These are phyloP conservation scores for Wallemia ichthyophaga DNA, from an alignment of 1,284 basidiomycete genomes.

Conservation along the genomic window DNA sequence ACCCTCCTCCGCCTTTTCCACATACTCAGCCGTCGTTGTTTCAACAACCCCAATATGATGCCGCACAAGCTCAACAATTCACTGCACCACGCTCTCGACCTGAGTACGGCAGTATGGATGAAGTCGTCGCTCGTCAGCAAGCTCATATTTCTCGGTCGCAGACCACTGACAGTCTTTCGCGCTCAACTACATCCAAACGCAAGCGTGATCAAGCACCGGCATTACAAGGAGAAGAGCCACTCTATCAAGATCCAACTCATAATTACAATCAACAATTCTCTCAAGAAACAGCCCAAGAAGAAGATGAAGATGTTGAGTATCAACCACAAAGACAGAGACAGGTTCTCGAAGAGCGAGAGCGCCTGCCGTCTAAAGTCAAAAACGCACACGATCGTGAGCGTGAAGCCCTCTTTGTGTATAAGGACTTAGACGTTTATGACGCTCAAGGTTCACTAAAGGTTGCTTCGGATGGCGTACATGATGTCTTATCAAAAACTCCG, in stretches of 20 bases:
- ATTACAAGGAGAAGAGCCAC: background rate
- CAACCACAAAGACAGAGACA: background rate
- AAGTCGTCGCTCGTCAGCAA: background rate
- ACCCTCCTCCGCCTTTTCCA: background rate
- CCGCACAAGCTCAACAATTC: background rate
- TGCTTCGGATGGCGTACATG: background rate
- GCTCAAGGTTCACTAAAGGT: background rate
- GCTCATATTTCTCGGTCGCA: background rate
- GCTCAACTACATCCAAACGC: background rate
- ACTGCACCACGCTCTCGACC: background rate
- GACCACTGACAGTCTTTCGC: background rate
- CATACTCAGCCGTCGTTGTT: background rate
- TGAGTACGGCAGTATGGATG: background rate
- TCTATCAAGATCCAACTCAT: background rate
- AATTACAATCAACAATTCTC: background rate
- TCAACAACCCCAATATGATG: background rate
- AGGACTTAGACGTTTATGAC: background rate
- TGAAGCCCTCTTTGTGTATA: background rate
- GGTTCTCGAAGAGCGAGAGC: background rate
- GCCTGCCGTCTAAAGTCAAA: background rate
- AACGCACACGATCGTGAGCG: background rate
- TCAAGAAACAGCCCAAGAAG: background rate
- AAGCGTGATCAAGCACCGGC: background rate
- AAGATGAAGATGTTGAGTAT: background rate
- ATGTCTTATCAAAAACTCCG: background rate